Conservation (phyloP, 305 asterid genomes). For the Fraxinus angustifolia region DNA sequence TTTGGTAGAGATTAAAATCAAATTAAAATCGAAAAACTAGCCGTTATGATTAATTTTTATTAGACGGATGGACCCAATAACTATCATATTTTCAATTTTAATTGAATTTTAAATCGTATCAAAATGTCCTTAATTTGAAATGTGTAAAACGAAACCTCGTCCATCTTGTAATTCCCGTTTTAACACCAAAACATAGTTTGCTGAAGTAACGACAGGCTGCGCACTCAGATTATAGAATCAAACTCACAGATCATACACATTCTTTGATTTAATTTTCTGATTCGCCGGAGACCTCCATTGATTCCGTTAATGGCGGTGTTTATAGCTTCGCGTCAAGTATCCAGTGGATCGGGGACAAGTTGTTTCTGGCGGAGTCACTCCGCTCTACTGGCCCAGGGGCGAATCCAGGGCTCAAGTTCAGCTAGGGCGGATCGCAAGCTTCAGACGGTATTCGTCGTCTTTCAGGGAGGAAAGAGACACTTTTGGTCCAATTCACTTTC, state of each 20-base stretch:
- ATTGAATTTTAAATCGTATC: no score
- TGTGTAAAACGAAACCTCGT: no score
- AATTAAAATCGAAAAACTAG: no score
- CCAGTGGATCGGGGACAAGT: constrained; percentile 36
- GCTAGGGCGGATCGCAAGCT: no score
- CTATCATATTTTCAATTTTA: no score
- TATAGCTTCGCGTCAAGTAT: constrained; percentile 49
- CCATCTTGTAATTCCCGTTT: no score
- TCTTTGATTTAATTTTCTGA: constrained; percentile 3
- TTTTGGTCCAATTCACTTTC: constrained; percentile 86
- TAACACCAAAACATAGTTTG: not conserved
- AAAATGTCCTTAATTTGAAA: no score
- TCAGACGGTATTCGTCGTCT: constrained; percentile 57
- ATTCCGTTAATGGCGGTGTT: constrained; percentile 50
- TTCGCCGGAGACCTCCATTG: constrained; percentile 13
- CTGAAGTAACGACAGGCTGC: constrained; percentile 18
- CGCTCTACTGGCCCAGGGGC: constrained; percentile 21
- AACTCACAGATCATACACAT: not conserved
- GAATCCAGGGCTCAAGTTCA: no score
- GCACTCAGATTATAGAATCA: constrained; percentile 22
- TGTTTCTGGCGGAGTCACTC: constrained; percentile 19
- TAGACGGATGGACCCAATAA: no score
- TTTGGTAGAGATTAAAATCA: no score
- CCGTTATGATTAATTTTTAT: no score
- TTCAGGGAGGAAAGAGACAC: constrained; percentile 85